phyloP scores from a whole-genome alignment of 148 eudicot species.

The Camellia granthamiana region DNA sequence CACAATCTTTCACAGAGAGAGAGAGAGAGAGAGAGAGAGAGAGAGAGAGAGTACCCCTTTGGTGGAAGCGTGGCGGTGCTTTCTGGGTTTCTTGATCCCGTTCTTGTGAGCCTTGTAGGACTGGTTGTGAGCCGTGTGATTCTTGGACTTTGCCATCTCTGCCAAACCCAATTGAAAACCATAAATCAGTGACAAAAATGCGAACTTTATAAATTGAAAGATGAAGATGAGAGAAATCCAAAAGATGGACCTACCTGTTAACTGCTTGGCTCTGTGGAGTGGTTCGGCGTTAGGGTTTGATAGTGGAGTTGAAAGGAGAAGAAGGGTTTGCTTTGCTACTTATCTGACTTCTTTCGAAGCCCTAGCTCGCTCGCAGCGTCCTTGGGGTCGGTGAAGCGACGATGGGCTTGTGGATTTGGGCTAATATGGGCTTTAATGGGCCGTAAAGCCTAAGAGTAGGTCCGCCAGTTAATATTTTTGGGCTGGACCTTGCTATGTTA shows the following conservation, averaged over 20 bases:
- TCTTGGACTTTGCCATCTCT: conserved; percentile 35
- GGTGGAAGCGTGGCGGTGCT: conserved; percentile 79
- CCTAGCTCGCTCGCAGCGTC: not conserved
- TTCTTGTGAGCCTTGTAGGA: conserved; percentile 39
- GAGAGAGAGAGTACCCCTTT: conserved; percentile 50
- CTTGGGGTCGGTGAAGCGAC: too few species aligned
- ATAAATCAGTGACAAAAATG: not conserved
- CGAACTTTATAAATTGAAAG: not conserved
- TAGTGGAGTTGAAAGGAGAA: not conserved
- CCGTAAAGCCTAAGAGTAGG: too few species aligned
- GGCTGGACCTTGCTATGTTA: too few species aligned
- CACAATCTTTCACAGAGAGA: not conserved
- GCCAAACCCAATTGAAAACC: not conserved
- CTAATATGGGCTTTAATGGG: too few species aligned
- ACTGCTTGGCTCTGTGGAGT: not conserved
- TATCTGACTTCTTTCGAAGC: not conserved
- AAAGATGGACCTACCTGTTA: not conserved
- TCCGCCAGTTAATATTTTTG: too few species aligned
- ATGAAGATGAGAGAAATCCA: not conserved
- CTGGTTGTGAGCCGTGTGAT: conserved; percentile 39
- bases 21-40: too few species aligned
- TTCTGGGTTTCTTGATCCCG: conserved; percentile 82
- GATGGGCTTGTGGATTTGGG: too few species aligned
- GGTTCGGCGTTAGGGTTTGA: not conserved
- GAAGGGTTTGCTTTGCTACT: not conserved